phyloP scores from a whole-genome alignment of 2,329 filamentous ascomycete genomes.

The Sporothrix sp. region DNA sequence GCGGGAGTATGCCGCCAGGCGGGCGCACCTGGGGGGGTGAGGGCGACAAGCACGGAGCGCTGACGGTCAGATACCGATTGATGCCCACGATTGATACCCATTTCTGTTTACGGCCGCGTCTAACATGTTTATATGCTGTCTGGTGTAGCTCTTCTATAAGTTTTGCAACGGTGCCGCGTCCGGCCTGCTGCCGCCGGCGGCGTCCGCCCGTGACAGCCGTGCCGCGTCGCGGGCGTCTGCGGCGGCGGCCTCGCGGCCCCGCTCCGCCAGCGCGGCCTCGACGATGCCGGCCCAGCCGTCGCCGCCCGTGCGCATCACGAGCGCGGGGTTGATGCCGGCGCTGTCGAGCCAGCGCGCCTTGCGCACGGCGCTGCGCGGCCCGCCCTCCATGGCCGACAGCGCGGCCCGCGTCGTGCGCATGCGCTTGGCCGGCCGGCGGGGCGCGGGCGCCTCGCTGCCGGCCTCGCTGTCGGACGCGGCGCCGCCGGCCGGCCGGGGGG shows the following conservation, averaged over 20 bases:
- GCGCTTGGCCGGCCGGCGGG: slow-evolving; percentile 33
- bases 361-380: slow-evolving; percentile 50
- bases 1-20: neutral
- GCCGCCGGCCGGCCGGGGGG: slow-evolving; percentile 19
- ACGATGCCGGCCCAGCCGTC: slow-evolving; percentile 21
- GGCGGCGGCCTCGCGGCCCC: slow-evolving; percentile 4
- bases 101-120: too few species aligned
- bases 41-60: neutral
- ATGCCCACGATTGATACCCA: too few species aligned
- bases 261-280: neutral
- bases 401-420: slow-evolving; percentile 59
- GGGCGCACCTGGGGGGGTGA: neutral
- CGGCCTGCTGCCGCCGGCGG: too few species aligned
- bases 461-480: neutral
- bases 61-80: too few species aligned
- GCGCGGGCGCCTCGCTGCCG: neutral
- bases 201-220: too few species aligned
- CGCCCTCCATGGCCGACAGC: slow-evolving; percentile 59
- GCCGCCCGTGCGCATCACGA: slow-evolving; percentile 48
- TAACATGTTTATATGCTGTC: too few species aligned
- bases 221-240: neutral
- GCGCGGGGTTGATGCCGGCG: slow-evolving; percentile 41
- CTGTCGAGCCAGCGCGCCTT: slow-evolving; percentile 56
- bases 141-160: too few species aligned
- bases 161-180: too few species aligned